Base-by-base conservation (phyloP, 805 yeast species). In the Myxozyma lipomycoides region DNA sequence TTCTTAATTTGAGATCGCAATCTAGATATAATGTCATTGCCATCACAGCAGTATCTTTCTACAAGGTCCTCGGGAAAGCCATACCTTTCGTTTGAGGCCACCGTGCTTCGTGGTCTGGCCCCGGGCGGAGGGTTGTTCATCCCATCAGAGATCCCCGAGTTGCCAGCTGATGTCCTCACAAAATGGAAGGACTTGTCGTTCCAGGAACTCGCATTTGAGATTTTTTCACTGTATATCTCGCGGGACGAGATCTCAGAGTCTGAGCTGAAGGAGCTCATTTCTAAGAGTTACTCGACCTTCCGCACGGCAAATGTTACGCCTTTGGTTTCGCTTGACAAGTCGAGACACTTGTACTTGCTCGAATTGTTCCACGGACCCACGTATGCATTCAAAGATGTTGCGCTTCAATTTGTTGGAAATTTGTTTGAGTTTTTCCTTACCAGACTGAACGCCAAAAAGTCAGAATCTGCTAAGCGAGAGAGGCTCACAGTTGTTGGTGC, bases 321-420 rank as follows among this genome's bases (percentile, higher is more conserved):
- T 23, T 69, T 89, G 43, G 69, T 70, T 37, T 66, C 71, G 37
- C 74, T 84, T 46, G 78, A 85, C 53, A 82, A 82, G 59, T 73
- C 73, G 40, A 64, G 73, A 50, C 73, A 78, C 43, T 72, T 91
- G 54, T 84, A 86, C 66, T 72, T 93, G 49, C 76, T 93, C 64
- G 99, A 93, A 71, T 76, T 93, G 52, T 93, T 93, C 82, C 99
- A 93, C 67, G 99, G 99, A 34, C 99, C 99, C 58, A 93, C 99
- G 3, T 93, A 91, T 66, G 99, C 99, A 15, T 93, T 93, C 77
- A 93, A 93, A 71, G 99, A 93, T 68, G 98, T 93, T 58, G 99
- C 99, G 3, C 78, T 93, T 66, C 99, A 93, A 70, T 91, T 93
- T 69, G 95, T 93, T 43, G 99, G 99, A 62, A 93, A 93, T 73